phyloP scores from a whole-genome alignment of 768 basidiomycete genomes.

The Amanita molliuscula region DNA sequence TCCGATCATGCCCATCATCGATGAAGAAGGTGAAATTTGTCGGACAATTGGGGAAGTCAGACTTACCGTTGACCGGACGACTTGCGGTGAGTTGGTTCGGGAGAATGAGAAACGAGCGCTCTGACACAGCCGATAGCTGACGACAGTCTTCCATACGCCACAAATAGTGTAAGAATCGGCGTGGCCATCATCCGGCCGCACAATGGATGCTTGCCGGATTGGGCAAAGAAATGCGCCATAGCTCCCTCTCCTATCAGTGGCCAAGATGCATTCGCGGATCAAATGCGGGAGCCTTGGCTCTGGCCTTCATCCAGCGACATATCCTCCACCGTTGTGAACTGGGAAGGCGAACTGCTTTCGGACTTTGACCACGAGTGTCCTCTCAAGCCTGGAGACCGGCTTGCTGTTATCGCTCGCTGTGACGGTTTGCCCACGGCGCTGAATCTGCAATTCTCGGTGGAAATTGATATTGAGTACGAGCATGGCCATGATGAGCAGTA shows the following conservation, averaged over 20 bases:
- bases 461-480: not conserved
- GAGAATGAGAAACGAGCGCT: not conserved
- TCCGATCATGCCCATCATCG: not conserved
- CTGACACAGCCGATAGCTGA: no score
- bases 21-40: not conserved
- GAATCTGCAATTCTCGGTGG: not conserved
- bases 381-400: not conserved
- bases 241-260: not conserved
- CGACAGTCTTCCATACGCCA: not conserved
- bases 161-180: not conserved
- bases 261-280: not conserved
- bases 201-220: not conserved
- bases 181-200: not conserved
- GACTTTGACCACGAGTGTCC: not conserved
- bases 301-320: not conserved
- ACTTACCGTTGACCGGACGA: not conserved
- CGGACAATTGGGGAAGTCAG: not conserved
- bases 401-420: not conserved
- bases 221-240: not conserved
- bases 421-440: not conserved
- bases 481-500: no score
- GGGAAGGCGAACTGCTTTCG: not conserved
- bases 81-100: not conserved
- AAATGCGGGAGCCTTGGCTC: not conserved
- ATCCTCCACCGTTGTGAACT: not conserved